Percentiles rank a stretch among this genome's conserved stretches.
These are phyloP conservation scores for Rhododendron kiyosumense DNA, from an alignment of 148 eudicot genomes.

Conservation along the genomic window DNA sequence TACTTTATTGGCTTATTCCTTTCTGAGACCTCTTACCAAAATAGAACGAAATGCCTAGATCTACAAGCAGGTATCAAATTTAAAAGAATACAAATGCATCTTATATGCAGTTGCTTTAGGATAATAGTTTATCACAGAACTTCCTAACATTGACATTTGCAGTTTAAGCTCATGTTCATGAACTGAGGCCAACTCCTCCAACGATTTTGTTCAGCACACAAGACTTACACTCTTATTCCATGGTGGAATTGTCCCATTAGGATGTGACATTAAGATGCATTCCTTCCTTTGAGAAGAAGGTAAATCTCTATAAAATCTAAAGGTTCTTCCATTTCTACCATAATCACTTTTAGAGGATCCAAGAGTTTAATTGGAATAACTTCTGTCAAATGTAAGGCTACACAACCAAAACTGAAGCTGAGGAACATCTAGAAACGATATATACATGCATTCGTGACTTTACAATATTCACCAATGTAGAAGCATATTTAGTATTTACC, in stretches of 20 bases:
- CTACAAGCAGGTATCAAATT: not conserved
- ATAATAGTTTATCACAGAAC: not conserved
- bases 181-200: not conserved
- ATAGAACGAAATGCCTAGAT: not conserved
- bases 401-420: not conserved
- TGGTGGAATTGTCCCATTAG: not conserved
- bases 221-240: not conserved
- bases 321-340: not conserved
- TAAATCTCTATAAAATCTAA: not conserved
- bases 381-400: not conserved
- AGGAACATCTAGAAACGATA: not conserved
- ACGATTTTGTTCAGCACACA: not conserved
- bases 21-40: not conserved
- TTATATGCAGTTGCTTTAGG: not conserved
- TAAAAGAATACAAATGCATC: not conserved
- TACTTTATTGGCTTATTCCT: not conserved
- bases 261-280: not conserved
- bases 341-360: not conserved
- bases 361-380: not conserved
- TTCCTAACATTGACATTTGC: not conserved
- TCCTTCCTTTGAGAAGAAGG: not conserved
- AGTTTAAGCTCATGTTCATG: not conserved
- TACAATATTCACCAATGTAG: not conserved
- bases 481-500: not conserved
- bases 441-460: not conserved